Base-by-base conservation (phyloP, 2,329 filamentous ascomycete species). In the Pseudogymnoascus sp. region DNA sequence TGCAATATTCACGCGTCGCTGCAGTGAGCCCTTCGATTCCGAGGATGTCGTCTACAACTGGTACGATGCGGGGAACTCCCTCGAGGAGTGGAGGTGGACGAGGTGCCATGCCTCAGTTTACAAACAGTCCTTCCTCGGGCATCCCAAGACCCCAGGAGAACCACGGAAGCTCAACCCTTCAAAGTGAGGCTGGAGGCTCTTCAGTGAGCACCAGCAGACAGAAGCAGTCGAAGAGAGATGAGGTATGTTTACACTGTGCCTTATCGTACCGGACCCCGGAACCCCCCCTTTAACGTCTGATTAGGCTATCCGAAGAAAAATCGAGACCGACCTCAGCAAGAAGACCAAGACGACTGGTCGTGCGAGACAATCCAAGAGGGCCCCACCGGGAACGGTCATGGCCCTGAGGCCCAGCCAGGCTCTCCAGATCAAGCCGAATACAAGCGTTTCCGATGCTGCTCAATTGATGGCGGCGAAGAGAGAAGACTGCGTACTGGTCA, bases 391-490 rank as follows among this genome's bases (percentile, higher is more conserved):
- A 68, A 97, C 93, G 61, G 94, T 99, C 63, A 88, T 99, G 64
- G 91, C 94, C 70, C 83, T 99, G 65, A 95, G 95, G 77, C 94
- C 94, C 60, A 97, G 92, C 74, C 91, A 90, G 70, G 94, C 94
- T 47, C 86, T 99, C 16, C 94, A 99, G 79, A 97, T 99, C 78
- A 97, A 97, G 79, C 94, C 94, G 59, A 84, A 81, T 66, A 97
- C 92, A 25, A 96, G 90, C 58, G 93, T 99, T 61, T 88, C 94
- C 65, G 94, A 99, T 77, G 94, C 94, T 57, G 94, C 94, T 39
- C 94, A 99, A 79, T 81, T 99, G 72, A 99, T 99, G 94, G 94
- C 94, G 61, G 94, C 94, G 58, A 99, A 99, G 82, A 85, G 94
- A 70, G 94, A 99, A 76, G 94, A 99, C 75, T 99, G 94, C 71